A percentile compares a stretch with the other conserved stretches of the same genome.
Conservation (phyloP, 257 asterid genomes). For the Jacaranda copaia region DNA sequence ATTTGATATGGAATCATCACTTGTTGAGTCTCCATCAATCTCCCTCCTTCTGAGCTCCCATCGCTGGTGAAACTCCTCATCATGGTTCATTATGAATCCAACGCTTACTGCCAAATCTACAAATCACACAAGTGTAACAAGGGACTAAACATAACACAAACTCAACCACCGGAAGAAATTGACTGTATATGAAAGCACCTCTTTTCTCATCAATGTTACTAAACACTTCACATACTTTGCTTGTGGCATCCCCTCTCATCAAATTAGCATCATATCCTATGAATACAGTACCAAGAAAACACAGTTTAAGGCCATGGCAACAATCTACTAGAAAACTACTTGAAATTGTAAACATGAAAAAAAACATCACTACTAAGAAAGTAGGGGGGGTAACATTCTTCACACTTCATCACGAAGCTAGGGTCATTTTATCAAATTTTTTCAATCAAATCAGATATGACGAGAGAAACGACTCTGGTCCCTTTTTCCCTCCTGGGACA, state of each 20-base stretch:
- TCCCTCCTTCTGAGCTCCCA: constrained; percentile 71
- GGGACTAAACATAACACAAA: not conserved
- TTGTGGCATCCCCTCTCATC: constrained; percentile 9
- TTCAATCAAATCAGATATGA: constrained; percentile 17
- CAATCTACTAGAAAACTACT: not conserved
- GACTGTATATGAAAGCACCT: constrained; percentile 1
- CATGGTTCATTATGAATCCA: constrained; percentile 40
- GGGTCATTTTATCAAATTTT: not conserved
- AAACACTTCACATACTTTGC: constrained; percentile 8
- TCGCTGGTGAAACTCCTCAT: constrained; percentile 49
- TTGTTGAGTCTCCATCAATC: constrained; percentile 57
- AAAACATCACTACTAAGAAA: not conserved
- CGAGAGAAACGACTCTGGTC: not conserved
- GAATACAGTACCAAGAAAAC: not conserved
- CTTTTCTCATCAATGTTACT: constrained; percentile 19
- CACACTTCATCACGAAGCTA: not conserved
- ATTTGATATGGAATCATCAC: constrained; percentile 56
- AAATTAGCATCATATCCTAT: constrained; percentile 6
- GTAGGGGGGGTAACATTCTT: too few species aligned
- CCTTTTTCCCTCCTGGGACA: not conserved
- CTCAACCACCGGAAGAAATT: not conserved
- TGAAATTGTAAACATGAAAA: constrained; percentile 9
- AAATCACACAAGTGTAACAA: not conserved
- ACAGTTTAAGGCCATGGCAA: not conserved
- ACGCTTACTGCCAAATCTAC: not conserved